A percentile compares a stretch with the other conserved stretches of the same genome.
Evolutionary conservation across 1,284 basidiomycete genomes (phyloP).

Genomic region (Ganoderma lingzhi): DNA sequence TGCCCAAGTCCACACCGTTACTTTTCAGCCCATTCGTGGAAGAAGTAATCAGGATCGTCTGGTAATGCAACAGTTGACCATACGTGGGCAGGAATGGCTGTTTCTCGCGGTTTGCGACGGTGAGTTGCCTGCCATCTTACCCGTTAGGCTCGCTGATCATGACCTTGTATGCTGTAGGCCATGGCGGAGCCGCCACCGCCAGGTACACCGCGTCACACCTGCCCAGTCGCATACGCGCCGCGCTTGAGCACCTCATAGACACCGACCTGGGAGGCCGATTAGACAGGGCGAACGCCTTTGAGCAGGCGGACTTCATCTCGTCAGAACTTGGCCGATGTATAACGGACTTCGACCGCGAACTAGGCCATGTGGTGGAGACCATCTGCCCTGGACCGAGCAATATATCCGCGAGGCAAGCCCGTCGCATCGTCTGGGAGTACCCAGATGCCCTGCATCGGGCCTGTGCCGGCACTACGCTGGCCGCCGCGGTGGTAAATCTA

Average conservation of each 20-base stretch:
- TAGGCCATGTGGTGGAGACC: conserved; percentile 16
- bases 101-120: conserved; percentile 22
- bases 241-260: conserved; percentile 5
- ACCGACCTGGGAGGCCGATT: conserved; percentile 6
- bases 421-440: conserved; percentile 18
- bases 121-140: neutral
- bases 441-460: conserved; percentile 19
- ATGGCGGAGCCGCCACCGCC: conserved; percentile 19
- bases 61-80: conserved; percentile 7
- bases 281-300: conserved; percentile 7
- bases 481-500: conserved; percentile 18
- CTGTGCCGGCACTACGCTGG: conserved; percentile 20
- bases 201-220: conserved; percentile 19
- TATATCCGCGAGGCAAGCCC: conserved; percentile 3
- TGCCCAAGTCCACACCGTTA: conserved; percentile 20
- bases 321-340: conserved; percentile 19
- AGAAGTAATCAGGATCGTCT: conserved; percentile 20
- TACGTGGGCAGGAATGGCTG: conserved; percentile 17
- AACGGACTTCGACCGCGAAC: conserved; percentile 17
- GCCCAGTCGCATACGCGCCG: conserved; percentile 12
- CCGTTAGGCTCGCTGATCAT: neutral
- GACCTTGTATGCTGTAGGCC: conserved; percentile 1
- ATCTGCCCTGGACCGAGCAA: conserved; percentile 16
- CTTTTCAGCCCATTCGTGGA: conserved; percentile 18
- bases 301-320: conserved; percentile 14